Percentiles rank a stretch among this genome's conserved stretches.
Conservation (phyloP, 2,329 filamentous ascomycete species). For the Lecanoromycetidae sp. region DNA sequence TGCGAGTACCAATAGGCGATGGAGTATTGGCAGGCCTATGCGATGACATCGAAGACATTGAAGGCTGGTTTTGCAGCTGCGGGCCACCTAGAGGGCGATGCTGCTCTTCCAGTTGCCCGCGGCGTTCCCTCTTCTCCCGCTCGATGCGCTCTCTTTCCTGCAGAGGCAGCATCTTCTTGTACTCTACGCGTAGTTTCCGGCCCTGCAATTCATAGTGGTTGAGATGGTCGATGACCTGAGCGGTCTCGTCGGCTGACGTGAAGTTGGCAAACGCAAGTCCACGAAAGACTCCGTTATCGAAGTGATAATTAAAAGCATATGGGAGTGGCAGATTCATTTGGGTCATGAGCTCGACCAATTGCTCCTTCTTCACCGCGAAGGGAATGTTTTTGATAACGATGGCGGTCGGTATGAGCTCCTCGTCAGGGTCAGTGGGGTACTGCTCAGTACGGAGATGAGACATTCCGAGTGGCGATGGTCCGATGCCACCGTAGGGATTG, state of each 20-base stretch:
- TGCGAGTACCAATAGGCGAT: slow-evolving; percentile 52
- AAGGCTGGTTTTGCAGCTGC: slow-evolving; percentile 71
- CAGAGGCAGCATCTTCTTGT: slow-evolving; percentile 98
- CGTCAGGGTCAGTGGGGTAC: slow-evolving; percentile 37
- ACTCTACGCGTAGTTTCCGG: slow-evolving; percentile 87
- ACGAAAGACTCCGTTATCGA: slow-evolving; percentile 93
- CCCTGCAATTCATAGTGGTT: slow-evolving; percentile 95
- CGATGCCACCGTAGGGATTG: slow-evolving; percentile 34
- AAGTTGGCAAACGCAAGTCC: slow-evolving; percentile 97
- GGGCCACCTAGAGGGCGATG: slow-evolving; percentile 58
- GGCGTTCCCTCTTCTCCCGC: slow-evolving; percentile 87
- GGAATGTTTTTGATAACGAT: slow-evolving; percentile 99
- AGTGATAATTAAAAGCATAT: slow-evolving; percentile 99
- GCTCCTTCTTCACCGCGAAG: slow-evolving; percentile 95
- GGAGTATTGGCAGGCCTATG: slow-evolving; percentile 52
- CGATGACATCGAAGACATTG: slow-evolving; percentile 65
- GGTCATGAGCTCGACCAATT: slow-evolving; percentile 84
- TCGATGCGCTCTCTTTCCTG: slow-evolving; percentile 93
- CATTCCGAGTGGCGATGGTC: slow-evolving; percentile 30
- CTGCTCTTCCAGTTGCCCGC: slow-evolving; percentile 93
- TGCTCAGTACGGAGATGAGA: slow-evolving; percentile 32
- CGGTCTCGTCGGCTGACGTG: slow-evolving; percentile 86
- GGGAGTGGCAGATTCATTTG: slow-evolving; percentile 86
- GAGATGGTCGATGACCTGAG: slow-evolving; percentile 80
- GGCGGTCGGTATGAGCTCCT: slow-evolving; percentile 92